Evolutionary conservation across 257 asterid genomes (phyloP).

Genomic region (Sherardia arvensis): DNA sequence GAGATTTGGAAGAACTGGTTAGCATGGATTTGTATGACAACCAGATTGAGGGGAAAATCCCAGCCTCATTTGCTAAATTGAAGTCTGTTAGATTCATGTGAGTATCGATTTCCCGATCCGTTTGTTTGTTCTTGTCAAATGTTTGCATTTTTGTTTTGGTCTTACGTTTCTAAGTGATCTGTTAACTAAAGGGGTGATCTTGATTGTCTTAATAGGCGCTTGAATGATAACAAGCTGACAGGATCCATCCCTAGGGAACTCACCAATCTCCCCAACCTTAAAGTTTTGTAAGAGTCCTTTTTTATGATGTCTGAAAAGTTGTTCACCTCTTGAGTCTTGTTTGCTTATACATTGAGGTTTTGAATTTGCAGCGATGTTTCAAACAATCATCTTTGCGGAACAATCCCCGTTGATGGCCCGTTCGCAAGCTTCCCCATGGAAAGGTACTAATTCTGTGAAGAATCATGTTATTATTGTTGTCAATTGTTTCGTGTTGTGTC

Average conservation of each 20-base stretch:
- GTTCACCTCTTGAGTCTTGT: background rate
- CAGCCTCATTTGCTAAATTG: constrained; percentile 53
- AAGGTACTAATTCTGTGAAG: constrained; percentile 48
- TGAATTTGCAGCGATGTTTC: constrained; percentile 67
- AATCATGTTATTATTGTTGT: background rate
- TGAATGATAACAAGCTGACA: constrained; percentile 63
- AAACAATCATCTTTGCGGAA: constrained; percentile 73
- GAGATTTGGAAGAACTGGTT: constrained; percentile 50
- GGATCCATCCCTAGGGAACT: constrained; percentile 92
- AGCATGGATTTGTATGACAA: constrained; percentile 86
- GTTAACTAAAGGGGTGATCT: background rate
- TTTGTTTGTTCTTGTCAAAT: background rate
- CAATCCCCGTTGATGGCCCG: constrained; percentile 86
- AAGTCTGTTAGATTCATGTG: constrained; percentile 70
- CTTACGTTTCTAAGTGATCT: background rate
- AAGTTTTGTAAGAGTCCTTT: constrained; percentile 52
- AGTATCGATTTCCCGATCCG: too few relatives aligned
- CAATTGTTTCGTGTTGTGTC: background rate
- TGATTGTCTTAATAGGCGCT: constrained; percentile 42
- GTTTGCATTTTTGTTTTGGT: background rate
- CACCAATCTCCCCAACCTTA: constrained; percentile 55
- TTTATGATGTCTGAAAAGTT: too few relatives aligned
- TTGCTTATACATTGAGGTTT: constrained; percentile 4
- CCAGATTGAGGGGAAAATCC: constrained; percentile 53
- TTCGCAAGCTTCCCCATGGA: constrained; percentile 59